These are phyloP conservation scores for Mycena rebaudengoi DNA, from an alignment of 768 basidiomycete species.

Conservation along the genomic window DNA sequence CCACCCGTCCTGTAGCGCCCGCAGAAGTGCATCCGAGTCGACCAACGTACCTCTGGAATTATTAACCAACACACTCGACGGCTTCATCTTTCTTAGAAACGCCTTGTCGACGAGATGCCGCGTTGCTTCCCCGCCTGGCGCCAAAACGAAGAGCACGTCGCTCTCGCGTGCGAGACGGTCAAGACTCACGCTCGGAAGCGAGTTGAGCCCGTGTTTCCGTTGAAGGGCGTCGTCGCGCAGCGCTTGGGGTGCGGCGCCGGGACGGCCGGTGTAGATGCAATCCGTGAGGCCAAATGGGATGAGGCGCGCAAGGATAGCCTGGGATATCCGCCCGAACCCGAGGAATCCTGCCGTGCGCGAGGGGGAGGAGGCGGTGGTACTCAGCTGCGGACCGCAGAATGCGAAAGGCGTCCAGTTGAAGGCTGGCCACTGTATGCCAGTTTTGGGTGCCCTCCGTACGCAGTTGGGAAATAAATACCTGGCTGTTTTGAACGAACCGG, in stretches of 20 bases:
- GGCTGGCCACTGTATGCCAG: no score
- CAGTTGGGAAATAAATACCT: no score
- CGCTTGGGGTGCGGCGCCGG: constrained; percentile 48
- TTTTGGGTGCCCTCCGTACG: no score
- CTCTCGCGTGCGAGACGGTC: constrained; percentile 76
- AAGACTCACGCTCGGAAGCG: constrained; percentile 67
- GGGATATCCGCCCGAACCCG: constrained; percentile 94
- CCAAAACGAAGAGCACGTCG: constrained; percentile 87
- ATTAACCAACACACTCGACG: constrained; percentile 84
- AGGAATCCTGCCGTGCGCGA: constrained; percentile 85
- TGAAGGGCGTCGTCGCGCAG: constrained; percentile 45
- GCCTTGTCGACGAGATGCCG: constrained; percentile 73
- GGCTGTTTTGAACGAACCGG: no score
- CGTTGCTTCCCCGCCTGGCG: constrained; percentile 77
- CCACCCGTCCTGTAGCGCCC: constrained; percentile 76
- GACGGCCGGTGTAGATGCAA: constrained; percentile 72
- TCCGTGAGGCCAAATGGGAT: constrained; percentile 82
- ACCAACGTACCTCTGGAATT: constrained; percentile 88
- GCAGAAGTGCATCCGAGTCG: constrained; percentile 87
- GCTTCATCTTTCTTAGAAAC: constrained; percentile 88
- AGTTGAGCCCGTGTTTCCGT: constrained; percentile 37
- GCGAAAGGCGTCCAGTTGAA: constrained; percentile 81
- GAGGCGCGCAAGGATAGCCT: constrained; percentile 80
- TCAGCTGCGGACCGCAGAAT: constrained; percentile 85
- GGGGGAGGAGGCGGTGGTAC: constrained; percentile 55